A percentile compares a stretch with the other conserved stretches of the same genome.
Conservation (phyloP, 352 stramenopile species). For the Aphanomyces invadans region DNA sequence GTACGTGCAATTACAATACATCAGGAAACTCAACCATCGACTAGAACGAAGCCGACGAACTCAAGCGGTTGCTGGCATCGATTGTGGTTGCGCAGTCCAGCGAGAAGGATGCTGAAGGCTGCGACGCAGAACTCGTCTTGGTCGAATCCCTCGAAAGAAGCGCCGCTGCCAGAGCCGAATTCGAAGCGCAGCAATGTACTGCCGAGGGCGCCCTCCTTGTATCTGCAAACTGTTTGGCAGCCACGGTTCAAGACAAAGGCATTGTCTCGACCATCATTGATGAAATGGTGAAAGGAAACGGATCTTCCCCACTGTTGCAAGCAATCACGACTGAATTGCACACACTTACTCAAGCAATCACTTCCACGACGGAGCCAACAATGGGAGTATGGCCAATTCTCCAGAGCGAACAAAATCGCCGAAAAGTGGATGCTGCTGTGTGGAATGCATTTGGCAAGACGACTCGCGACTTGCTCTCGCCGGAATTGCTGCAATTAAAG, state of each 20-base stretch:
- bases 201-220: constrained; percentile 9
- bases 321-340: neutral
- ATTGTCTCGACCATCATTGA: constrained; percentile 8
- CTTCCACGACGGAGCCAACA: neutral
- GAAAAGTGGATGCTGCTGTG: constrained; percentile 13
- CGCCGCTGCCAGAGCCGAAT: constrained; percentile 20
- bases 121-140: constrained; percentile 17
- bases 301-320: neutral
- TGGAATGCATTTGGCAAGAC: constrained; percentile 23
- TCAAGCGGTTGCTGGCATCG: constrained; percentile 61
- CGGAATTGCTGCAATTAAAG: neutral
- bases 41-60: constrained; percentile 41
- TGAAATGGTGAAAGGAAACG: constrained; percentile 1
- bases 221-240: constrained; percentile 3
- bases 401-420: constrained; percentile 15
- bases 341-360: neutral
- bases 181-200: neutral
- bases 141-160: constrained; percentile 26
- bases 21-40: neutral
- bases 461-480: constrained; percentile 9
- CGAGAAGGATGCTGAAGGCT: constrained; percentile 21
- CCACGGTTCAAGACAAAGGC: neutral
- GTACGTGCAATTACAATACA: neutral
- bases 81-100: constrained; percentile 26
- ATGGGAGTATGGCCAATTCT: neutral